Evolutionary conservation across 331 rosid genomes (phyloP).

Genomic region (Prunus yedoensis): DNA sequence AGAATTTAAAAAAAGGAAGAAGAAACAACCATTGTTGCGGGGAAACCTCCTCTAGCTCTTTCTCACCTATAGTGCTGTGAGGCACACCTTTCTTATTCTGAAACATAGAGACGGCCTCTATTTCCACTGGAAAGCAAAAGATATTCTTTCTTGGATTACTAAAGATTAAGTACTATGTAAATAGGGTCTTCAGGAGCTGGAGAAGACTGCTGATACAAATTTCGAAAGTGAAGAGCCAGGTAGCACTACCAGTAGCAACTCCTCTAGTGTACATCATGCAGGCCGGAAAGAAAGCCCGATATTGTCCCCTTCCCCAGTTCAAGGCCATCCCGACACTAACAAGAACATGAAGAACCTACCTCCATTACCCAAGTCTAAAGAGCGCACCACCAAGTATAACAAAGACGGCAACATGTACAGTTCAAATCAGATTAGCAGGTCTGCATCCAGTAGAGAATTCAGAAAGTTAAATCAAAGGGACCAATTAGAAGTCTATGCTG

Average conservation of each 20-base stretch:
- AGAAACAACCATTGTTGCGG: not conserved
- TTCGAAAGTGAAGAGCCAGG: slow-evolving; percentile 46
- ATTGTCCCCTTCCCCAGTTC: slow-evolving; percentile 37
- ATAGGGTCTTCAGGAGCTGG: slow-evolving; percentile 35
- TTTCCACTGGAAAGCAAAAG: not conserved
- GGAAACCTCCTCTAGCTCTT: not conserved
- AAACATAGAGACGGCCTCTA: not conserved
- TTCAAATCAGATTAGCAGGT: slow-evolving; percentile 48
- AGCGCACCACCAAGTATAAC: slow-evolving; percentile 21
- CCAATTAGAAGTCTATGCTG: slow-evolving; percentile 34
- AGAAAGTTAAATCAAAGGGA: slow-evolving; percentile 35
- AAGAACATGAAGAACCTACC: slow-evolving; percentile 40
- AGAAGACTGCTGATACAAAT: slow-evolving; percentile 20
- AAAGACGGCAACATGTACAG: slow-evolving; percentile 34
- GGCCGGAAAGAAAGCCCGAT: slow-evolving; percentile 44
- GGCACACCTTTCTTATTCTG: not conserved
- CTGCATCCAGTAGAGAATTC: slow-evolving; percentile 67
- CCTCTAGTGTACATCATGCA: slow-evolving; percentile 45
- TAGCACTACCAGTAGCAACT: slow-evolving; percentile 42
- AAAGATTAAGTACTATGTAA: not conserved
- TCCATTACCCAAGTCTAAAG: slow-evolving; percentile 52
- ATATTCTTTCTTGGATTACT: not conserved
- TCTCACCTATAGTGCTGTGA: not conserved
- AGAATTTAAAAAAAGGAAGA: not conserved
- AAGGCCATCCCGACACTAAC: slow-evolving; percentile 23